Percentiles rank a stretch among this genome's conserved stretches.
phyloP scores from a whole-genome alignment of 768 basidiomycete genomes.

The Antrodiella citrinella region DNA sequence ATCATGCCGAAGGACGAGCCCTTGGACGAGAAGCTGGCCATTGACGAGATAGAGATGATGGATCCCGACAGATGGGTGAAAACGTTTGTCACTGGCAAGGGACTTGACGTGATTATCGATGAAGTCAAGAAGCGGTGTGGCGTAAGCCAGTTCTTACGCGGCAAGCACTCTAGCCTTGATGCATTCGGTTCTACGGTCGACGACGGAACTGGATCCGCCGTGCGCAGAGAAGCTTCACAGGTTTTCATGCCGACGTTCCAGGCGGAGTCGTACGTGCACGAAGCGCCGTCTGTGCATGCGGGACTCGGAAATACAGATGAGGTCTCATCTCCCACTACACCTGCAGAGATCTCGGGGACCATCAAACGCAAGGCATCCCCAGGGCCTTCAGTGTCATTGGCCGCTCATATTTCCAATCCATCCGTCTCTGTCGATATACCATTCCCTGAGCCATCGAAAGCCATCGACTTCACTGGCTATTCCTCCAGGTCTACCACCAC shows the following conservation, averaged over 20 bases:
- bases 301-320: too few relatives aligned
- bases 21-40: constrained; percentile 16
- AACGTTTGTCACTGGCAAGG: constrained; percentile 36
- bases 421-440: too few relatives aligned
- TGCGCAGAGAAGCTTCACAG: constrained; percentile 7
- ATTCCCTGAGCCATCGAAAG: too few relatives aligned
- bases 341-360: too few relatives aligned
- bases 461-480: background rate
- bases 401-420: too few relatives aligned
- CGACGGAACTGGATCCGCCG: constrained; percentile 20
- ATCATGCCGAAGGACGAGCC: constrained; percentile 28
- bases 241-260: constrained; percentile 22
- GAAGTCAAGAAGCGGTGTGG: constrained; percentile 41
- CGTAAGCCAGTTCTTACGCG: constrained; percentile 39
- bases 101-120: constrained; percentile 41
- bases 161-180: constrained; percentile 43
- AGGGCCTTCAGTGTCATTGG: background rate
- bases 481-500: background rate
- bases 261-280: constrained; percentile 20
- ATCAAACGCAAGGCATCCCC: background rate
- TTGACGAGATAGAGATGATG: constrained; percentile 6
- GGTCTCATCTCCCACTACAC: too few relatives aligned
- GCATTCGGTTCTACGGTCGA: constrained; percentile 35
- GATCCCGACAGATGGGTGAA: constrained; percentile 13
- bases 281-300: constrained; percentile 4